Evolutionary conservation across 2,329 filamentous ascomycete genomes (phyloP), one percentile per base, ranked within the genome.

Genomic region (Pyrenophora tritici-repentis): DNA sequence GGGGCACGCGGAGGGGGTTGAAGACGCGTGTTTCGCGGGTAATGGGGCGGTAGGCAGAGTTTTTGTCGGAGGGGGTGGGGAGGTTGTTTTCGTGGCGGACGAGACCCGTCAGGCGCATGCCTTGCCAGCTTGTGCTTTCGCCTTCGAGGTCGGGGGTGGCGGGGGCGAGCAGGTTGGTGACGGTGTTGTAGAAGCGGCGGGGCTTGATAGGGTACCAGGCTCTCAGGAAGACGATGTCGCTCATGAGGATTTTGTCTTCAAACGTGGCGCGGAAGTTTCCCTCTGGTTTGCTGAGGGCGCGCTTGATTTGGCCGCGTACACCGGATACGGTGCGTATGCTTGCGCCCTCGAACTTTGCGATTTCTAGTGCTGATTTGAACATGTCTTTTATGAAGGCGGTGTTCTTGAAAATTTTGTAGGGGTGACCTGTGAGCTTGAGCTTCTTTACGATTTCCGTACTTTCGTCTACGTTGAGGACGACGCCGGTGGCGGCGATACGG

Each of bases 351-450:
- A 99, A 99, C 72, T 97, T 99, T 67, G 94, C 93, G 59, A 99
- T 94, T 73, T 99, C 94, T 35, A 99, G 86, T 0, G 91, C 83
- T 0, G 88, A 87, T 70, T 85, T 91, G 81, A 99, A 99, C 94
- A 99, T 99, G 77, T 96, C 91, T 75, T 94, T 95, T 78, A 99
- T 91, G 73, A 99, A 99, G 33, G 94, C 92, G 0, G 94, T 99
- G 79, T 99, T 99, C 77, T 96, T 96, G 85, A 95, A 97, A 75
- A 97, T 95, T 78, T 97, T 97, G 83, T 94, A 95, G 1, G 94
- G 92, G 40, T 85, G 82, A 53, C 94, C 94, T 0, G 91, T 97
- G 41, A 99, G 84, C 76, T 99, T 99, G 70, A 99, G 86, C 81
- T 99, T 99, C 83, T 99, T 99, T 74, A 99, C 94, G 60, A 99